These are phyloP conservation scores for Boletus patriciae DNA, from an alignment of 768 basidiomycete genomes.

Conservation along the genomic window DNA sequence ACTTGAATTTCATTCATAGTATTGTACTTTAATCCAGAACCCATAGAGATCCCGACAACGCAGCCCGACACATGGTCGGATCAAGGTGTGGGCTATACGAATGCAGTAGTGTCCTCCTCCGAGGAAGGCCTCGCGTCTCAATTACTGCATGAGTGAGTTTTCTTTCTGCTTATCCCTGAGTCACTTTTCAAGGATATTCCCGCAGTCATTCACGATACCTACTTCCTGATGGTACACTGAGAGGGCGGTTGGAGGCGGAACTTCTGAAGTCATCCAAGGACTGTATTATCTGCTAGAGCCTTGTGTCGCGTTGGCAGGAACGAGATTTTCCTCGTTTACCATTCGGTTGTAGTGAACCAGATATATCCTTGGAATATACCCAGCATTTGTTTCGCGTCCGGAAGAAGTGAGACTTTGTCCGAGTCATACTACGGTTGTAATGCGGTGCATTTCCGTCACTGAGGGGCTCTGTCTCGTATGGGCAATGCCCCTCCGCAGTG, in stretches of 20 bases:
- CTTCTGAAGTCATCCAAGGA: slow-evolving; percentile 10
- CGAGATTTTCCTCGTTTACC: neutral
- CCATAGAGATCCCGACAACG: neutral
- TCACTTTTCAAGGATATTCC: neutral
- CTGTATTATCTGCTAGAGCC: slow-evolving; percentile 15
- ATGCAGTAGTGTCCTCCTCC: slow-evolving; percentile 7
- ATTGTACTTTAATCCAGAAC: neutral
- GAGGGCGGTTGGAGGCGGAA: slow-evolving; percentile 16
- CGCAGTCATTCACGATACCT: slow-evolving; percentile 16
- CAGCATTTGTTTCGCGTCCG: neutral
- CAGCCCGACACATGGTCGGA: slow-evolving; percentile 19
- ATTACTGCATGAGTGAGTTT: slow-evolving; percentile 11
- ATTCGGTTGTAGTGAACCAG: neutral
- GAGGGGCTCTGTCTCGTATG: neutral
- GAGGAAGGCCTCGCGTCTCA: neutral
- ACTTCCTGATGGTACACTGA: slow-evolving; percentile 20
- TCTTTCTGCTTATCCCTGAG: neutral
- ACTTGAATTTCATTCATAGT: neutral
- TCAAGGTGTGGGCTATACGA: slow-evolving; percentile 13
- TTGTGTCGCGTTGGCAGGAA: neutral
- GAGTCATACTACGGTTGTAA: no score
- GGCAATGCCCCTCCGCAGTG: neutral
- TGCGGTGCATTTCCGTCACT: slow-evolving; percentile 50
- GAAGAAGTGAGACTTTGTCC: neutral
- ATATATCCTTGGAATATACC: no score